phyloP scores from a whole-genome alignment of 2,329 filamentous ascomycete species.

The Colletotrichum tropicale region DNA sequence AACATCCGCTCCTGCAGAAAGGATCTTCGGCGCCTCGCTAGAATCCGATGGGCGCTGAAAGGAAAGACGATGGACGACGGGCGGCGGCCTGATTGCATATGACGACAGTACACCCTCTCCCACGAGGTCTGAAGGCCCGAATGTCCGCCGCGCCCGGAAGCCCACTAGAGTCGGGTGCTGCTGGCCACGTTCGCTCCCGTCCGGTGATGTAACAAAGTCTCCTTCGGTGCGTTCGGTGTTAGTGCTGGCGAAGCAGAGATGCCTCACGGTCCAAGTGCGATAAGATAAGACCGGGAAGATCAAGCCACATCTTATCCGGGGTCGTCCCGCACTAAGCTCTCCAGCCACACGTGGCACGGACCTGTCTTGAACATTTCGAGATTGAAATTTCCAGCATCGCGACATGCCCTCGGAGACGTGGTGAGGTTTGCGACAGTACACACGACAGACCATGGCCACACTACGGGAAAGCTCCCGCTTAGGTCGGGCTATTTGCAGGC shows the following conservation, averaged over 20 bases:
- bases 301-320: background rate
- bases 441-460: constrained; percentile 40
- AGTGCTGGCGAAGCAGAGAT: background rate
- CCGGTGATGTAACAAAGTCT: background rate
- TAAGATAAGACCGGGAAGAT: background rate
- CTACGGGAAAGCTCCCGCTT: constrained; percentile 44
- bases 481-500: constrained; percentile 33
- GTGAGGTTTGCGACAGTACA: background rate
- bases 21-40: constrained; percentile 12
- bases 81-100: background rate
- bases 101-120: constrained; percentile 6
- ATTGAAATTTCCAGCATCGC: constrained; percentile 23
- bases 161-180: background rate
- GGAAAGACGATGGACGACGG: background rate
- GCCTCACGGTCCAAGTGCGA: background rate
- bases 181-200: constrained; percentile 1
- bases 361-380: constrained; percentile 17
- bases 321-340: background rate
- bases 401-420: constrained; percentile 10
- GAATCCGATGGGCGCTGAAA: background rate
- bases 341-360: constrained; percentile 19
- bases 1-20: background rate
- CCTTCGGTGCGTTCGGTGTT: background rate
- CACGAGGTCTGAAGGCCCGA: constrained; percentile 1
- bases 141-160: constrained; percentile 6